Conservation (phyloP, 768 basidiomycete species). For the Suillus plorans region DNA sequence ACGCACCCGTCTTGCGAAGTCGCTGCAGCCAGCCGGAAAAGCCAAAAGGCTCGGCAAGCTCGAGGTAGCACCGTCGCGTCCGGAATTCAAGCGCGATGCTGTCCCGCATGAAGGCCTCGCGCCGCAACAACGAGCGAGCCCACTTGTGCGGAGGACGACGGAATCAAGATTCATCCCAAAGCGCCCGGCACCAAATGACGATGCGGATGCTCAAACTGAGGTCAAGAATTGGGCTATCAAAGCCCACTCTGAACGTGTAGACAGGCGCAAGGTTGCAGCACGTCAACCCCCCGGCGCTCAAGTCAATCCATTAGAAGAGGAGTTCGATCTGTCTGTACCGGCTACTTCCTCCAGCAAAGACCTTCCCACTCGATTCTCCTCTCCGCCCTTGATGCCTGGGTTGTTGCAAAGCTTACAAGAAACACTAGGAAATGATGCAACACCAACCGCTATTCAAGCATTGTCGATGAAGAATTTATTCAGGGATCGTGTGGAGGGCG, state of each 20-base stretch:
- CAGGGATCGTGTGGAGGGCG: conserved; percentile 18
- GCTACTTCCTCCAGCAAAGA: conserved; percentile 19
- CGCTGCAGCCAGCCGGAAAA: conserved; percentile 26
- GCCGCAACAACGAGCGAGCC: conserved; percentile 1
- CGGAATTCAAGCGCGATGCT: conserved; percentile 17
- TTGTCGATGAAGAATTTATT: conserved; percentile 69
- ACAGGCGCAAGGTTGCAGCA: conserved; percentile 6
- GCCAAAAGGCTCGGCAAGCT: conserved; percentile 27
- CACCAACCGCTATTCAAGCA: conserved; percentile 78
- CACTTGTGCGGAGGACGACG: background rate
- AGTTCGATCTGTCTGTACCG: conserved; percentile 36
- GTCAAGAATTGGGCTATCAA: conserved; percentile 11
- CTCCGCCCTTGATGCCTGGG: conserved; percentile 69
- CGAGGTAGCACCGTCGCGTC: conserved; percentile 23
- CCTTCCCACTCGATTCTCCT: conserved; percentile 49
- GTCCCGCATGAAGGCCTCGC: conserved; percentile 20
- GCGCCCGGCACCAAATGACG: background rate
- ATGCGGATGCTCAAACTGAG: background rate
- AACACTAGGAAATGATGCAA: conserved; percentile 52
- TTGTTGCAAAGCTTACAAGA: conserved; percentile 58
- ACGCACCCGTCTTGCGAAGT: conserved; percentile 24
- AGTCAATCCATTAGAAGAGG: conserved; percentile 31
- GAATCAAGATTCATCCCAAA: background rate
- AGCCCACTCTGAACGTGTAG: conserved; percentile 14
- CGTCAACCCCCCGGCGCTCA: conserved; percentile 3